Evolutionary conservation across 352 stramenopile species (phyloP), one percentile per base, ranked within the genome.

Genomic region (Pythium brassicae): DNA sequence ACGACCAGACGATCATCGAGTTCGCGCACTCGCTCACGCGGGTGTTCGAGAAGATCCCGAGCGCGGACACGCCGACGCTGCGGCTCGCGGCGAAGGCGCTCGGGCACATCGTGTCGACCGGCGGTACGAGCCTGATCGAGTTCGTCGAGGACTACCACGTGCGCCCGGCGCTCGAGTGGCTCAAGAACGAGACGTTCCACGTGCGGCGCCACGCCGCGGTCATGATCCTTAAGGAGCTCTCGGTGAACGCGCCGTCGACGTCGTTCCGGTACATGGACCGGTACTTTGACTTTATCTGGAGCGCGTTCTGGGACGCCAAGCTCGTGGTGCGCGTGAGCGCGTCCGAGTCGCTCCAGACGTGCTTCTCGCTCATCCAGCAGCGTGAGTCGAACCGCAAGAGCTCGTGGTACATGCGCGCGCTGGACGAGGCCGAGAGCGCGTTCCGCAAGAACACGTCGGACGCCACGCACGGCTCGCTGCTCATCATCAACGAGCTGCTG

Each of bases 231-330:
- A 92, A 92, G 57, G 86, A 95, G 50, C 68, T 95, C 35, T 84
- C 83, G 11, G 87, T 86, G 57, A 95, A 95, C 50, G 83, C 86
- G 47, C 86, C 86, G 27, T 92, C 86, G 10, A 95, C 83, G 44
- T 78, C 82, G 19, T 95, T 92, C 56, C 69, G 86, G 27, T 89
- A 95, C 72, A 90, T 95, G 76, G 86, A 95, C 61, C 85, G 80
- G 59, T 95, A 92, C 71, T 95, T 95, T 61, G 86, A 95, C 66
- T 86, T 90, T 45, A 93, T 94, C 61, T 95, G 86, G 86, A 94
- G 83, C 64, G 86, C 81, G 11, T 94, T 95, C 68, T 91, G 86
- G 79, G 86, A 95, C 71, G 63, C 74, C 10, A 90, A 86, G 54
- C 56, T 92, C 22, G 77, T 85, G 11, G 84, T 92, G 51, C 71